Evolutionary conservation across 2,329 filamentous ascomycete species (phyloP).

Genomic region (Neopestalotiopsis sp.): DNA sequence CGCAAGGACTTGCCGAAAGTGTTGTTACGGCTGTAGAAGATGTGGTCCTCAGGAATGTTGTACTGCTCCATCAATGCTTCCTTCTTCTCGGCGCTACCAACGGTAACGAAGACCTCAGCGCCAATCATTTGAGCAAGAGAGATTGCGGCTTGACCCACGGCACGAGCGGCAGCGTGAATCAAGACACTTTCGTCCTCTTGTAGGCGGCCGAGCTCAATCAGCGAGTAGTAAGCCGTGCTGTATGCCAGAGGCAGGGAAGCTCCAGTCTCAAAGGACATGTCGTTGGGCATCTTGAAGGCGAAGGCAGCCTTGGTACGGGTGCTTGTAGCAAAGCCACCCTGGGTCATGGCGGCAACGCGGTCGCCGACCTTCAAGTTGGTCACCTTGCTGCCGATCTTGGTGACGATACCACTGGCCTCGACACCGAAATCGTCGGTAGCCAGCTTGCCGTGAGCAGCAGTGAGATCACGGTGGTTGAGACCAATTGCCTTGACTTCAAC

Average conservation of each 20-base stretch:
- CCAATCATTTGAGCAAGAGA: constrained; percentile 21
- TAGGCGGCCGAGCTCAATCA: constrained; percentile 21
- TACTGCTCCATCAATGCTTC: constrained; percentile 16
- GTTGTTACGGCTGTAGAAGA: constrained; percentile 20
- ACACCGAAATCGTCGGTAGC: constrained; percentile 32
- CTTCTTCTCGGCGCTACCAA: constrained; percentile 19
- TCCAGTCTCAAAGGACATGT: constrained; percentile 31
- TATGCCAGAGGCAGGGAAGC: constrained; percentile 20
- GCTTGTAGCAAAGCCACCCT: constrained; percentile 39
- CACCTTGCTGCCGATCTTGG: constrained; percentile 32
- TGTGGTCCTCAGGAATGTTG: constrained; percentile 18
- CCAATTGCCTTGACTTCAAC: constrained; percentile 35
- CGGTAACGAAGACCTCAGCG: constrained; percentile 21
- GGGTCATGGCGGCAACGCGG: constrained; percentile 43
- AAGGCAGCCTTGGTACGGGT: constrained; percentile 34
- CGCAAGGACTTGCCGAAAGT: constrained; percentile 17
- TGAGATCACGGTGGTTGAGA: constrained; percentile 36
- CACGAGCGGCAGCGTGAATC: constrained; percentile 21
- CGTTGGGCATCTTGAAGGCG: constrained; percentile 33
- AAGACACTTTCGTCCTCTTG: constrained; percentile 18
- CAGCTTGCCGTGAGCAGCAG: constrained; percentile 34
- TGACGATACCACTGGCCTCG: constrained; percentile 35
- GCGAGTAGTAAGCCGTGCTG: constrained; percentile 21
- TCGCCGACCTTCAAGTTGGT: constrained; percentile 33
- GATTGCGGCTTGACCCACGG: constrained; percentile 22